Conservation (phyloP, 2,329 filamentous ascomycete genomes). For the Pseudopyrenochaeta lycopersici region DNA sequence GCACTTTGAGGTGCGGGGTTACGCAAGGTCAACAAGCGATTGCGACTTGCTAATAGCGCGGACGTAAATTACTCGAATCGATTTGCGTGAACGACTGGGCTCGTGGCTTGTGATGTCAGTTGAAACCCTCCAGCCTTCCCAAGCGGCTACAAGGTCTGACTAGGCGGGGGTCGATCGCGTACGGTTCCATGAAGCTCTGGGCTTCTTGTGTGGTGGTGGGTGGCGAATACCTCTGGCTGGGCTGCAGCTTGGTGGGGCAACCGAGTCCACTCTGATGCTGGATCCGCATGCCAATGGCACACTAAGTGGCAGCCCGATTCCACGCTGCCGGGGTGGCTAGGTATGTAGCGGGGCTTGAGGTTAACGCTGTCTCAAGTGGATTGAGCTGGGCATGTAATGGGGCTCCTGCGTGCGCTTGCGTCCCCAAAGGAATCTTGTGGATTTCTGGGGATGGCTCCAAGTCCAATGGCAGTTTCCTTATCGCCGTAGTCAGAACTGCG, state of each 20-base stretch:
- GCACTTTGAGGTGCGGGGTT: conserved; percentile 21
- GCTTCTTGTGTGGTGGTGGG: conserved; percentile 18
- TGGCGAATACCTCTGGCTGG: conserved; percentile 25
- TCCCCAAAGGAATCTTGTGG: background rate
- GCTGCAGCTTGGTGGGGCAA: conserved; percentile 23
- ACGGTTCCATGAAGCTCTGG: conserved; percentile 25
- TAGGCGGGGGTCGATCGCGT: conserved; percentile 32
- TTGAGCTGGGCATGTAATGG: background rate
- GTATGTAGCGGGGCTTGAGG: conserved; percentile 10
- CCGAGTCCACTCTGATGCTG: conserved; percentile 17
- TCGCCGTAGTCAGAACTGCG: conserved; percentile 12
- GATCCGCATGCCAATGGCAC: conserved; percentile 31
- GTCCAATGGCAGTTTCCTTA: conserved; percentile 22
- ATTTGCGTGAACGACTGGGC: too few relatives aligned
- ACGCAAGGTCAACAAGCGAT: conserved; percentile 19
- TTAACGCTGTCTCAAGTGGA: conserved; percentile 15
- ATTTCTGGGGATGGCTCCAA: conserved; percentile 2
- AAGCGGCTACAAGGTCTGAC: conserved; percentile 19
- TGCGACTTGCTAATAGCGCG: background rate
- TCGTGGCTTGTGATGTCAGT: background rate
- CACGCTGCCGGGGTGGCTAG: conserved; percentile 28
- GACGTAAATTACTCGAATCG: too few relatives aligned
- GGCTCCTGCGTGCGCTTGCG: background rate
- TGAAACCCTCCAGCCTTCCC: conserved; percentile 5
- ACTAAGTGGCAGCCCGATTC: conserved; percentile 35